Evolutionary conservation across 1,284 basidiomycete species (phyloP).

Genomic region (Trichosporon faecale): DNA sequence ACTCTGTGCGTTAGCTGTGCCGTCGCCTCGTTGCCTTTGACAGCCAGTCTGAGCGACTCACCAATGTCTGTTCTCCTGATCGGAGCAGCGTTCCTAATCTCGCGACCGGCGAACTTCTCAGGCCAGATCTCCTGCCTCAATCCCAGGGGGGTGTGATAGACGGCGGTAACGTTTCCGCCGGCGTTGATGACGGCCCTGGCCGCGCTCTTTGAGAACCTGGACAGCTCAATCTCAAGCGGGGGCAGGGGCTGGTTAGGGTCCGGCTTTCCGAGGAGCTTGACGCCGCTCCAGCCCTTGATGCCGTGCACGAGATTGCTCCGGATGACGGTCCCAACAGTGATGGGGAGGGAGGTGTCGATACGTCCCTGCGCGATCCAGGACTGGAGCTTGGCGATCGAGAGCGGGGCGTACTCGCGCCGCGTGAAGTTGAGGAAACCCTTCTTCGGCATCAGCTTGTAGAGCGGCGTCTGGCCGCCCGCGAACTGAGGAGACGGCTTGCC

Average conservation of each 20-base stretch:
- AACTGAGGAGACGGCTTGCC: slow-evolving; percentile 81
- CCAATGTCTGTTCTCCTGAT: slow-evolving; percentile 80
- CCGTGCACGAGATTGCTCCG: slow-evolving; percentile 83
- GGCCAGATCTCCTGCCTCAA: slow-evolving; percentile 74
- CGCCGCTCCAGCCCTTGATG: slow-evolving; percentile 68
- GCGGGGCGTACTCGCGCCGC: slow-evolving; percentile 69
- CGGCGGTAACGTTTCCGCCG: slow-evolving; percentile 82
- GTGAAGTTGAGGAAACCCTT: slow-evolving; percentile 85
- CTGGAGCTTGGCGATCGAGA: slow-evolving; percentile 85
- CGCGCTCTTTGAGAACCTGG: slow-evolving; percentile 80
- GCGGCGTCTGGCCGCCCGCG: slow-evolving; percentile 93
- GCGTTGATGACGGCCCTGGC: slow-evolving; percentile 76
- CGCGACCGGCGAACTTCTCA: slow-evolving; percentile 56
- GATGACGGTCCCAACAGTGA: slow-evolving; percentile 81
- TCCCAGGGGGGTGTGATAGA: slow-evolving; percentile 85
- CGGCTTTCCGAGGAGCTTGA: slow-evolving; percentile 85
- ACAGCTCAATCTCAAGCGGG: slow-evolving; percentile 76
- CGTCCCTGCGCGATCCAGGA: slow-evolving; percentile 85
- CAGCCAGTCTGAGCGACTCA: slow-evolving; percentile 53
- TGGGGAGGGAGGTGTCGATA: slow-evolving; percentile 72
- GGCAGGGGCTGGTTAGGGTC: slow-evolving; percentile 52
- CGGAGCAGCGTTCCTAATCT: slow-evolving; percentile 68
- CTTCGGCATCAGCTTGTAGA: slow-evolving; percentile 90
- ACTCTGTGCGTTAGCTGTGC: slow-evolving; percentile 44
- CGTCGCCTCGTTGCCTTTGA: background rate